A percentile compares a stretch with the other conserved stretches of the same genome.
These are phyloP conservation scores for Pseudognaphalium luteoalbum DNA, from an alignment of 129 eudicot genomes.

Conservation along the genomic window DNA sequence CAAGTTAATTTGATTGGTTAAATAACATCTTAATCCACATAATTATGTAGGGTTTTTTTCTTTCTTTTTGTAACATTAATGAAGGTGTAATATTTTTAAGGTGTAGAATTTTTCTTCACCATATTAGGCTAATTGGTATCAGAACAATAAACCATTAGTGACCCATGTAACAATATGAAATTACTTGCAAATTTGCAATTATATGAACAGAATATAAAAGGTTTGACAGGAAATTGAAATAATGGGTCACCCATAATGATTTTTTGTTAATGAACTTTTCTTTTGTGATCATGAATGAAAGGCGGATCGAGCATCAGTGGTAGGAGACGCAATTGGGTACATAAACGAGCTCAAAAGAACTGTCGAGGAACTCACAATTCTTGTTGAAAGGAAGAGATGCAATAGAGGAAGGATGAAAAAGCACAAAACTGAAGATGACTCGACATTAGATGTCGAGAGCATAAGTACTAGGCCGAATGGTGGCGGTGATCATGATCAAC, in stretches of 20 bases:
- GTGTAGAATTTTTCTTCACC: too few species aligned
- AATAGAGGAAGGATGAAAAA: conserved; percentile 64
- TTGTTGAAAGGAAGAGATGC: conserved; percentile 77
- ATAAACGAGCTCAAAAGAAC: conserved; percentile 80
- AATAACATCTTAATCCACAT: too few species aligned
- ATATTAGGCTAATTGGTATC: background rate
- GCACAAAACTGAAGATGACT: conserved; percentile 58
- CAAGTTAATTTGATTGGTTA: too few species aligned
- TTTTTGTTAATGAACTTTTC: background rate
- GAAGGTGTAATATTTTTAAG: background rate
- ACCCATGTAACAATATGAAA: background rate
- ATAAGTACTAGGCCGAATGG: conserved; percentile 35
- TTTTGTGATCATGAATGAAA: conserved; percentile 28
- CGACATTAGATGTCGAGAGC: conserved; percentile 44
- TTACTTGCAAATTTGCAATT: background rate
- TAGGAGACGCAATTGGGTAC: conserved; percentile 80
- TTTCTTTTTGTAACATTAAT: too few species aligned
- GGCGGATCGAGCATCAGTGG: conserved; percentile 89
- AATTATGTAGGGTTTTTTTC: too few species aligned
- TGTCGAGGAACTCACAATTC: conserved; percentile 66
- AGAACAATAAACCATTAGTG: background rate
- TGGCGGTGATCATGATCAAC: conserved; percentile 46
- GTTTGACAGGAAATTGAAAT: background rate
- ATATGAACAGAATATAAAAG: background rate
- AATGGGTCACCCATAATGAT: background rate